These are phyloP conservation scores for Rhodofomes roseus DNA, from an alignment of 1,284 basidiomycete species.

Conservation along the genomic window DNA sequence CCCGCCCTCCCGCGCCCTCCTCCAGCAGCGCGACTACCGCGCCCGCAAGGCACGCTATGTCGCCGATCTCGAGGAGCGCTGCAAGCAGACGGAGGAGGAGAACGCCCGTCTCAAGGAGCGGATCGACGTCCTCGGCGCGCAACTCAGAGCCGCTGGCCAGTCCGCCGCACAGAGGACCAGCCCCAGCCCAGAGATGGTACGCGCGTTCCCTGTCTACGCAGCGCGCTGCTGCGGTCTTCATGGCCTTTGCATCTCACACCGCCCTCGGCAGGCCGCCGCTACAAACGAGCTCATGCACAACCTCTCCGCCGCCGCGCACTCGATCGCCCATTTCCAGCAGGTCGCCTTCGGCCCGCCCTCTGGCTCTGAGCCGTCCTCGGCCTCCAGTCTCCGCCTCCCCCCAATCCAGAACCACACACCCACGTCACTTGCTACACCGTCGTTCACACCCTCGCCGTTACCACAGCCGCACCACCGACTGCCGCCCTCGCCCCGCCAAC, in stretches of 20 bases:
- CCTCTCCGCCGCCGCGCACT: slow-evolving; percentile 40
- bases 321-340: slow-evolving; percentile 39
- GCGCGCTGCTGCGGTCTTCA: background rate
- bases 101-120: slow-evolving; percentile 47
- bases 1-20: slow-evolving; percentile 38
- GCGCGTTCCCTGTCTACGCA: slow-evolving; percentile 15
- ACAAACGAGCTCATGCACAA: slow-evolving; percentile 49
- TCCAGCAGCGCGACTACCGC: slow-evolving; percentile 62
- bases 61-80: slow-evolving; percentile 51
- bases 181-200: slow-evolving; percentile 41
- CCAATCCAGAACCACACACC: slow-evolving; percentile 35
- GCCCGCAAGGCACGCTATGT: slow-evolving; percentile 57
- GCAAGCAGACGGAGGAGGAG: slow-evolving; percentile 49
- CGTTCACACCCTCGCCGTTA: slow-evolving; percentile 22
- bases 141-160: slow-evolving; percentile 13
- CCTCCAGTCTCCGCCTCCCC: slow-evolving; percentile 11
- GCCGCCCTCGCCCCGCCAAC: slow-evolving; percentile 23
- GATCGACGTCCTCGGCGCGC: slow-evolving; percentile 31
- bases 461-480: slow-evolving; percentile 18
- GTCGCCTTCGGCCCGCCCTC: slow-evolving; percentile 21
- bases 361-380: slow-evolving; percentile 12
- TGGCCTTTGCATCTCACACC: background rate
- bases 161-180: slow-evolving; percentile 10
- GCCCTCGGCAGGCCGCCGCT: slow-evolving; percentile 37
- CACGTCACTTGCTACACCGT: slow-evolving; percentile 23